Evolutionary conservation across 768 basidiomycete species (phyloP), one percentile per base, ranked within the genome.

Genomic region (Galerina marginata): DNA sequence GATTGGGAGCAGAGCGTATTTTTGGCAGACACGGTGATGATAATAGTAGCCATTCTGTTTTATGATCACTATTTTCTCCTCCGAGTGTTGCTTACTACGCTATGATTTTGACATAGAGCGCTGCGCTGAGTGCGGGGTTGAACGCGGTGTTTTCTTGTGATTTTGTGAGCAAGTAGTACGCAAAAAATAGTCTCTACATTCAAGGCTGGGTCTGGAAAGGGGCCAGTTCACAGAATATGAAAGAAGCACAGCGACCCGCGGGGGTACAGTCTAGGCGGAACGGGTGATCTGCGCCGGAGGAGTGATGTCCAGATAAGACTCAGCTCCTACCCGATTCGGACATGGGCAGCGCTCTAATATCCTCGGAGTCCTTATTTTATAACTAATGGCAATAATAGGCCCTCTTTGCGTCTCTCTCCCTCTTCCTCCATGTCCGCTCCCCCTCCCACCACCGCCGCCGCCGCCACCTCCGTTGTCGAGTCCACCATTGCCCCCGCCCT

Each of bases 241-340:
- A 47, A 45, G 54, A 47, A 55, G 43, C 54, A 4, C 42, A 33
- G 20, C 20, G 20, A 36, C 15, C 10, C 15, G 10, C 16, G 33
- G 20, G 43, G 54, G 44, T 14, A 38, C 44, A 47, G 54, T 26
- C 54, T 20, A 42, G 43, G 54, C 15, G 45, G 43, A n/a, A 45
- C 44, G 44, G 44, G 44, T 16, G 16, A 45, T 25, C 44, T 45
- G 42, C 37, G 44, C 42, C 20, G 14, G 50, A 11, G 38, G n/a
- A 25, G 33, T 25, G 51, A 53, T 53, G 52, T 56, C 64, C 64
- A 52, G 60, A 65, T 65, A 62, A 65, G 64, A 65, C 64, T 48
- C 57, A 46, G 58, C 45, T 33, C 53, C 60, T 65, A 47, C 64
- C 64, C 57, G 64, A 61, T 65, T 61, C 61, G 64, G 64, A 59